Base-by-base conservation (phyloP, 352 stramenopile species). In the Globisporangium solare region DNA sequence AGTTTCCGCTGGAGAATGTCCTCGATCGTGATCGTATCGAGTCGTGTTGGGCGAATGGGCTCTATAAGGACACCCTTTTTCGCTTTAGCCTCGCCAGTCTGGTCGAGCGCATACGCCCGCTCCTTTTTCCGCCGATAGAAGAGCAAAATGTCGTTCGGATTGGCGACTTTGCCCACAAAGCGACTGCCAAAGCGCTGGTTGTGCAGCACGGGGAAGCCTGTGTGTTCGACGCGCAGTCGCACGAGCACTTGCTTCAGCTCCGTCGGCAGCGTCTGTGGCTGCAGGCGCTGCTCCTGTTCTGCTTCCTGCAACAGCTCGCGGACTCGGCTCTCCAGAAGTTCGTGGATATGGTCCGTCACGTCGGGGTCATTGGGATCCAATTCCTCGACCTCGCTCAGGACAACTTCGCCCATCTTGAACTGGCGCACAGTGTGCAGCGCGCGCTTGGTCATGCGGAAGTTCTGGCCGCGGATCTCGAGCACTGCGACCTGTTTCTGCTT, bases 321-420 rank as follows among this genome's bases (percentile, higher is more conserved):
- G 46, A 96, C 86, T 42, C 76, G 76, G 14, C 56, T 53, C 21
- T 88, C 80, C 11, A 94, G 63, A 31, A 91, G 69, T n/a, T 77
- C 68, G 8, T 71, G 59, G 53, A 96, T 92, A 17, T 67, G 83
- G 13, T 89, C 79, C 5, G 75, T 67, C 21, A 92, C 79, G 51
- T 95, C 74, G 5, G 89, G 86, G 65, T 98, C 90, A 51, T 97
- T 89, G 18, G 89, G 85, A 67, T 98, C 91, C 3, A 98, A 64
- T 20, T 86, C 74, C 31, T 91, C 81, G 47, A 97, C 63, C 47
- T 95, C 83, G n/a, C 58, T 79, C 3, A 98, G 70, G 50, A 78
- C 68, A 21, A 99, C 67, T 41, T 99, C 92, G 13, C 74, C 83
- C 64, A 97, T 89, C 51, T 93, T 91, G 74, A 99, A 99, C 10